Base-by-base conservation (phyloP, 495 filamentous ascomycete genomes). In the Paragyromitra xinjiangensis region DNA sequence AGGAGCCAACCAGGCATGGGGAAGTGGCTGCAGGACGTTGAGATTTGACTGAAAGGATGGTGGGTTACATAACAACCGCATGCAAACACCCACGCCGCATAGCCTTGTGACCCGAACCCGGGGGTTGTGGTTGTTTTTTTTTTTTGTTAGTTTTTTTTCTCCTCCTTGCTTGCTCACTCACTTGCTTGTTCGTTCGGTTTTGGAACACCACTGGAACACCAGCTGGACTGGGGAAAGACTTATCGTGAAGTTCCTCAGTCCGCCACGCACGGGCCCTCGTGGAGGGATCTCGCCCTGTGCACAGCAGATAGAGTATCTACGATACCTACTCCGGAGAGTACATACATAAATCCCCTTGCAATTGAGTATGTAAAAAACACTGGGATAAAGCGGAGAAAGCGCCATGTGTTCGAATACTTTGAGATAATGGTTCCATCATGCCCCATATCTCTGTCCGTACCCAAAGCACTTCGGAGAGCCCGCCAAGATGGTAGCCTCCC, bases 61-160 rank as follows among this genome's bases (percentile, higher is more conserved):
- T 51, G 68, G 68, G 73, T 76, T 76, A 76, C 73, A 71, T 73
- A 67, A 59, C 51, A 67, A 73, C 71, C 53, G 42, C 62, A 74
- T 66, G 74, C 74, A 65, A 73, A 39, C 29, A 77, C 50, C 74
- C 73, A 77, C 62, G 73, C 51, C 24, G 51, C 50, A 58, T 77
- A 77, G 73, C 73, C 73, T 77, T 77, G 73, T 77, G 73, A 77
- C 73, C 73, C 73, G 61, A 72, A 53, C 75, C 73, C 66, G 77
- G 75, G 62, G 76, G 77, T 65, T 58, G 22, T 45, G 26, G 24
- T n/a, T 67, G 48, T 75, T 64, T 69, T 77, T 77, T 70, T 65
- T n/a, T 58, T 70, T 64, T 24, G 29, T 34, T 34, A 34, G 29
- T 24, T 42, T 51, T 45, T 48, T 48, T 63, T 56, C 29, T 68